Base-by-base conservation (phyloP, 2,329 filamentous ascomycete genomes). In the Epichloe amarillans region DNA sequence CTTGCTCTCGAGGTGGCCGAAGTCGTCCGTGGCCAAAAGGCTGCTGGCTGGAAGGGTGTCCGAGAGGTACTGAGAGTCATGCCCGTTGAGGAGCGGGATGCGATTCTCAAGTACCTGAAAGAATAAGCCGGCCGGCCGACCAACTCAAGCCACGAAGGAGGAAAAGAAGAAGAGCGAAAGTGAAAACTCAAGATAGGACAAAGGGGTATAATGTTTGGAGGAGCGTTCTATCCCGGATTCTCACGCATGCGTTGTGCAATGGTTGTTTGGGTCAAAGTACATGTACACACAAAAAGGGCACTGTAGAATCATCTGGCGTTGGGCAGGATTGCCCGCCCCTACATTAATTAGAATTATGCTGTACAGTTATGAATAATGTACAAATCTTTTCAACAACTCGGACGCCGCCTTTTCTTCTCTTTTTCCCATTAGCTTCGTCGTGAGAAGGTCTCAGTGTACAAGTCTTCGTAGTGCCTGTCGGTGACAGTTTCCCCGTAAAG, bases 31-130 rank as follows among this genome's bases (percentile, higher is more conserved):
- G 61, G 61, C 50, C 70, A 75, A 58, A 72, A 73, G 62, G 79
- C 88, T 58, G 84, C 88, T 7, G 77, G 82, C 48, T 79, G 95
- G 64, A 90, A 86, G 75, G 91, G 93, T 61, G 82, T 98, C 21
- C 83, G 88, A 61, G 84, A 91, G 58, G 80, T 95, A 56, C 71
- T 97, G 59, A 82, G 84, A 61, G 89, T 91, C 66, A 80, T 98
- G 72, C 88, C 90, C 17, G 84, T 90, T 47, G 82, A 80, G 57
- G 90, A 98, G 76, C 86, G 88, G 66, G 89, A 96, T 69, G 80
- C 86, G 67, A 77, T 94, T 49, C 74, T 95, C 54, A 72, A 76
- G 66, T 80, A 73, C 57, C 62, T 81, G 50, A 66, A 70, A 57
- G 73, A 70, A 61, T 72, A 67, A 53, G 54, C 38, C n/a, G 10